Percentiles rank a stretch among this genome's conserved stretches.
Evolutionary conservation across 805 yeast genomes (phyloP).

Genomic region (Brettanomyces anomalus): DNA sequence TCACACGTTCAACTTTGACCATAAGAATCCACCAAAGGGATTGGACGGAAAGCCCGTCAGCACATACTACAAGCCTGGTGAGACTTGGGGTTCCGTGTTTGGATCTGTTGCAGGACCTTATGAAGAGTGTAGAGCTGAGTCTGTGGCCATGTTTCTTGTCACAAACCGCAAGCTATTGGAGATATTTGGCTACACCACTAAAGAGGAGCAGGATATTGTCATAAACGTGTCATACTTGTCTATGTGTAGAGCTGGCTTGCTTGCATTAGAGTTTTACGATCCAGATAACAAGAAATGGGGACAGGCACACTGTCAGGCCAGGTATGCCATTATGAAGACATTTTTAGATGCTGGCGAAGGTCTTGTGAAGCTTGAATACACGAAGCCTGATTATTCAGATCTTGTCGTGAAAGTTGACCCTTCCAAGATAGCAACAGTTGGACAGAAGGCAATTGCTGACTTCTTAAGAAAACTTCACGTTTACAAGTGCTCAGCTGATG

Average conservation of each 20-base stretch:
- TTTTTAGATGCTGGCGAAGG: constrained; percentile 55
- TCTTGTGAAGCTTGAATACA: constrained; percentile 45
- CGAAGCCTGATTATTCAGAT: constrained; percentile 45
- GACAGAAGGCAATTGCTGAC: constrained; percentile 65
- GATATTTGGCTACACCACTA: constrained; percentile 59
- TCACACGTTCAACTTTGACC: constrained; percentile 67
- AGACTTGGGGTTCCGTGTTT: constrained; percentile 86
- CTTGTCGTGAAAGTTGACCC: constrained; percentile 52
- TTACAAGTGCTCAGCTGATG: constrained; percentile 72
- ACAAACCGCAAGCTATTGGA: constrained; percentile 58
- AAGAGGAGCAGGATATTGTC: constrained; percentile 54
- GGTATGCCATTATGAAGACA: constrained; percentile 75
- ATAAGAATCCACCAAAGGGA: constrained; percentile 49
- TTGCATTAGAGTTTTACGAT: constrained; percentile 83
- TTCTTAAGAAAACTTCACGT: constrained; percentile 67
- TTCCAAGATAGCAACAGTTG: constrained; percentile 54
- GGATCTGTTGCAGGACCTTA: constrained; percentile 79
- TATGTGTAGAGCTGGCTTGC: constrained; percentile 84
- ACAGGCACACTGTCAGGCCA: constrained; percentile 90
- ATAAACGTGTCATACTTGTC: constrained; percentile 60
- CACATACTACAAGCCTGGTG: constrained; percentile 69
- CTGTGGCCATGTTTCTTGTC: constrained; percentile 74
- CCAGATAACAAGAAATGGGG: constrained; percentile 82
- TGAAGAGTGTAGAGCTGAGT: constrained; percentile 91
- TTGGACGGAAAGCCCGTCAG: constrained; percentile 51